phyloP scores from a whole-genome alignment of 129 eudicot species.

The Dittrichia graveolens region DNA sequence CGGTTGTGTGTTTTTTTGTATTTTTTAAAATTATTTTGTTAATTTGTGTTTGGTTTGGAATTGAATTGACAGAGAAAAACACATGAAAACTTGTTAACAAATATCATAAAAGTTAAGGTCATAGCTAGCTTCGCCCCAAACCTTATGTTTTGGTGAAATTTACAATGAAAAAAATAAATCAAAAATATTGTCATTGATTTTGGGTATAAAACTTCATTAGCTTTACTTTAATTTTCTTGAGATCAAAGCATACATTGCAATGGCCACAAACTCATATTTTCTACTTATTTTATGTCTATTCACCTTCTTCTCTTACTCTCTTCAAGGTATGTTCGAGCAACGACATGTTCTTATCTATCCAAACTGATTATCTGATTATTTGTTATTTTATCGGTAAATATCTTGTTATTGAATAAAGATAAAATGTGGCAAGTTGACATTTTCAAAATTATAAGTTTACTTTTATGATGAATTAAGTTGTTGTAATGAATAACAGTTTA shows the following conservation, averaged over 20 bases:
- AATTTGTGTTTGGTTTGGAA: constrained; percentile 34
- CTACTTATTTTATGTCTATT: constrained; percentile 25
- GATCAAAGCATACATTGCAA: neutral
- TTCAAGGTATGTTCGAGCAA: constrained; percentile 28
- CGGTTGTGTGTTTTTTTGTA: neutral
- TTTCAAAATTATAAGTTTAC: too few species aligned
- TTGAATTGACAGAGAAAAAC: neutral
- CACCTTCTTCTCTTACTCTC: constrained; percentile 31
- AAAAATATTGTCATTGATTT: constrained; percentile 22
- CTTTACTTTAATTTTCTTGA: neutral
- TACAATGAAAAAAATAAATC: constrained; percentile 25
- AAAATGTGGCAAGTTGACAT: too few species aligned
- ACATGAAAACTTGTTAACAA: neutral
- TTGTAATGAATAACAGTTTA: too few species aligned
- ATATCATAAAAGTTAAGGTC: constrained; percentile 31
- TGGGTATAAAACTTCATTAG: constrained; percentile 32
- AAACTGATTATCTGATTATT: neutral
- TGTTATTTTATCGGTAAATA: too few species aligned
- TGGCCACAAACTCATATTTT: constrained; percentile 16
- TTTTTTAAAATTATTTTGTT: constrained; percentile 14
- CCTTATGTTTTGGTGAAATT: constrained; percentile 31
- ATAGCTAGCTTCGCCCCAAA: constrained; percentile 39
- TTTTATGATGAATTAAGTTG: too few species aligned
- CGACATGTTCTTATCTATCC: neutral
- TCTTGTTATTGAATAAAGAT: too few species aligned